phyloP scores from a whole-genome alignment of 352 stramenopile genomes.

The Blastocystis sp. region DNA sequence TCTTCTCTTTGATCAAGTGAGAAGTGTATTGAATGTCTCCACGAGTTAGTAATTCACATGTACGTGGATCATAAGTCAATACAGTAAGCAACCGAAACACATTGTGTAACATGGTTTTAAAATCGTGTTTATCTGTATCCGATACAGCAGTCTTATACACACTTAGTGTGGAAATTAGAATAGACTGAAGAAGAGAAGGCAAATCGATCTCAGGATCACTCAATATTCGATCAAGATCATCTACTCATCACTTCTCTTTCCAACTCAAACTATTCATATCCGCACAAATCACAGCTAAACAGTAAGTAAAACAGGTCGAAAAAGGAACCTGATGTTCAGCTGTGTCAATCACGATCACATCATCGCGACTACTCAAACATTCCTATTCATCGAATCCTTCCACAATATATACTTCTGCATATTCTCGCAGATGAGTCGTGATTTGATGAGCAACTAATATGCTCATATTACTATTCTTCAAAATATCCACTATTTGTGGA shows the following conservation, averaged over 20 bases:
- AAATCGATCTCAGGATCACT: background rate
- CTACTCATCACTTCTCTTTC: background rate
- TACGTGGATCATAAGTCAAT: slow-evolving; percentile 1
- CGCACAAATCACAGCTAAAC: slow-evolving; percentile 8
- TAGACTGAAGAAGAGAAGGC: background rate
- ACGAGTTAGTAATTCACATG: background rate
- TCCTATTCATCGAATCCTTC: slow-evolving; percentile 5
- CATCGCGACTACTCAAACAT: background rate
- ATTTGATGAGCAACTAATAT: slow-evolving; percentile 13
- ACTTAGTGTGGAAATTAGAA: background rate
- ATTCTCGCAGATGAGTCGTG: background rate
- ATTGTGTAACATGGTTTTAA: background rate
- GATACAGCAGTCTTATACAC: background rate
- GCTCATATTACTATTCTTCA: background rate
- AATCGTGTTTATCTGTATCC: background rate
- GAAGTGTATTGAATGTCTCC: background rate
- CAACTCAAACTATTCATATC: background rate
- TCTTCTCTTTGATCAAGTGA: background rate
- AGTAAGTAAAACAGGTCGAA: slow-evolving; percentile 39
- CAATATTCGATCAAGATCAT: background rate
- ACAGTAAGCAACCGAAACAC: slow-evolving; percentile 14
- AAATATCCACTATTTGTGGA: background rate
- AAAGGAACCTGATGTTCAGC: background rate
- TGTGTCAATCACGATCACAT: background rate
- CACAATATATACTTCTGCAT: background rate